Conservation (phyloP, 371 early-diverging fungal species). For the Lichtheimia ramosa region DNA sequence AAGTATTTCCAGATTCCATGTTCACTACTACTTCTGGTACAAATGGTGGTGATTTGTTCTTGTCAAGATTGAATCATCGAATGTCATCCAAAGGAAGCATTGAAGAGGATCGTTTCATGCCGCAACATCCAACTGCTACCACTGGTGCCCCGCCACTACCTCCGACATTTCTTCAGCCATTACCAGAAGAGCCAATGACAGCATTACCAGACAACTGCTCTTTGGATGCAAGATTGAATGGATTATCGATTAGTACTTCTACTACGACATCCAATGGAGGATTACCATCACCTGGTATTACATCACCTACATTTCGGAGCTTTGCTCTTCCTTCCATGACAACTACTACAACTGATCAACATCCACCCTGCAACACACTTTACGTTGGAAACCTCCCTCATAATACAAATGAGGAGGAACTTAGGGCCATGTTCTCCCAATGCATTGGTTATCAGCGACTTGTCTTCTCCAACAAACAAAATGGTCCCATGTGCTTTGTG, state of each 20-base stretch:
- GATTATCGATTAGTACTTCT: slow-evolving; percentile 6
- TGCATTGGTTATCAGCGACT: slow-evolving; percentile 85
- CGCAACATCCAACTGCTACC: no score
- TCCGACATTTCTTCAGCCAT: not conserved
- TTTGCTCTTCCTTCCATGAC: slow-evolving; percentile 8
- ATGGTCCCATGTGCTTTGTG: slow-evolving; percentile 91
- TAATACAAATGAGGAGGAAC: slow-evolving; percentile 83
- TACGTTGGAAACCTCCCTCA: slow-evolving; percentile 92
- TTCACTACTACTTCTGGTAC: slow-evolving; percentile 6
- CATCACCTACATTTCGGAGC: slow-evolving; percentile 21
- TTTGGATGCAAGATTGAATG: not conserved
- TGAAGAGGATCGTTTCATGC: no score
- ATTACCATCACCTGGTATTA: slow-evolving; percentile 13
- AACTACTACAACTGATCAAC: slow-evolving; percentile 56
- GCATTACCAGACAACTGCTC: no score
- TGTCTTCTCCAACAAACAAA: slow-evolving; percentile 76
- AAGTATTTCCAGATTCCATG: slow-evolving; percentile 16
- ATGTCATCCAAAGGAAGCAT: no score
- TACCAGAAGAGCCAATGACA: no score
- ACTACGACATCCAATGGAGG: slow-evolving; percentile 10
- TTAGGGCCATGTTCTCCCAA: slow-evolving; percentile 72
- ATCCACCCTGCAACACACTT: slow-evolving; percentile 94
- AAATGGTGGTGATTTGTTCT: no score
- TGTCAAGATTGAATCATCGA: no score
- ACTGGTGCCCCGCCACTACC: slow-evolving; percentile 5